Conservation (phyloP, 495 filamentous ascomycete genomes). For the Gamarada debralockiae region DNA sequence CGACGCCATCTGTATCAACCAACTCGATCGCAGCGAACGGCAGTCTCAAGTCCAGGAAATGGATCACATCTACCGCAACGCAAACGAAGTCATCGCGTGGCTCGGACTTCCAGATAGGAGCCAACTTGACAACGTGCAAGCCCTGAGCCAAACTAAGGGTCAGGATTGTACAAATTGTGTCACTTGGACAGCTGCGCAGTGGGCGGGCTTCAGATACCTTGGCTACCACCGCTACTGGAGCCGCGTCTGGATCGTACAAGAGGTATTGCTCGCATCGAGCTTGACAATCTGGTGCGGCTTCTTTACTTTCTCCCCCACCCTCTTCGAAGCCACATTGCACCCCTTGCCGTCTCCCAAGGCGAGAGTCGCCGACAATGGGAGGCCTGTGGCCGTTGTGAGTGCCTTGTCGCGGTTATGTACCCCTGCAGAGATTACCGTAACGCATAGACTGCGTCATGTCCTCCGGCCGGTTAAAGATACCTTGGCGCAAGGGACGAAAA, state of each 20-base stretch:
- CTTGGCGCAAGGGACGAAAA: neutral
- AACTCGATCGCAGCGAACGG: constrained; percentile 29
- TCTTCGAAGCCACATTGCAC: no score
- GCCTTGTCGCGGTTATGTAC: neutral
- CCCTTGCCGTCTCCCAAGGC: no score
- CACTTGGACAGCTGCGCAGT: neutral
- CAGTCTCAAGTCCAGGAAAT: constrained; percentile 27
- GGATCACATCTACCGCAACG: constrained; percentile 27
- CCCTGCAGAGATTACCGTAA: neutral
- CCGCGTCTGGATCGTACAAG: neutral
- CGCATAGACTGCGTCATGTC: neutral
- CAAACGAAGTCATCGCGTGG: constrained; percentile 25
- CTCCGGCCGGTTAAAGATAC: neutral
- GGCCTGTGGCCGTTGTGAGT: neutral
- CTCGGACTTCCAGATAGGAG: constrained; percentile 15
- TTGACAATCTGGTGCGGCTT: neutral
- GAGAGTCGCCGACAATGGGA: no score
- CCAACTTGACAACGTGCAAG: neutral
- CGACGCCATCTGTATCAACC: constrained; percentile 32
- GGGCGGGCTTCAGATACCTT: neutral
- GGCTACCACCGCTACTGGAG: neutral
- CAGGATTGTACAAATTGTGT: no score
- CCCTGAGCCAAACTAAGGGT: neutral
- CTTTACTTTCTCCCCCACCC: no score
- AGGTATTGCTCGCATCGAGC: neutral